Base-by-base conservation (phyloP, 805 yeast genomes). In the Ascoidea rubescens region DNA sequence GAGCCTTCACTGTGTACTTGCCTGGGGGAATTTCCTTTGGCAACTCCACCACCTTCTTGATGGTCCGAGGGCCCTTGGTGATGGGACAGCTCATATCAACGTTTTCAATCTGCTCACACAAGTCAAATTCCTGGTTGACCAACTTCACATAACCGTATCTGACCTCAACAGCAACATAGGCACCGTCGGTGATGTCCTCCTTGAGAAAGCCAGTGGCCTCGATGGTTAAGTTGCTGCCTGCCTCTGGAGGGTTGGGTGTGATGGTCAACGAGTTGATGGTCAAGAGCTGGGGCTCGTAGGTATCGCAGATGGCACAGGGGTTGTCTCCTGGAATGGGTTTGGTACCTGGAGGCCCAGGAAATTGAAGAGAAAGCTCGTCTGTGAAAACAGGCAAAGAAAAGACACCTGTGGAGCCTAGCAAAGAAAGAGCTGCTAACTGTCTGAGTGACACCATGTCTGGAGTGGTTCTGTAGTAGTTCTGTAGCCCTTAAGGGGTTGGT, bases 11-110 rank as follows among this genome's bases (percentile, higher is more conserved):
- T 33, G 78, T 71, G 70, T 93, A 93, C 63, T 78, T 84, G 46
- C 99, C 99, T 28, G 98, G 96, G 54, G 99, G 99, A 37, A 91
- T 95, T 65, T 88, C 93, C 14, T 74, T 72, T 16, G 99, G 99
- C 53, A 93, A 79, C 61, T 82, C 90, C 31, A 93, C 95, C 48
- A 71, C 68, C 66, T 89, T 89, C 31, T 74, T 65, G 52, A 93
- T 69, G 51, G 71, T 68, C 59, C 87, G 83, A 50, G 67, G 64
- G 10, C 98, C 99, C 57, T 78, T 71, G 50, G 71, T 64, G 46
- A 93, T 68, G 1, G 99, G 99, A 66, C 99, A 93, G 54, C 77
- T 74, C 71, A 89, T 68, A 61, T 86, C 96, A 48, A 89, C 90
- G 60, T 89, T 84, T 51, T 79, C 78, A 54, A 89, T 73, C 64